These are phyloP conservation scores for Ophiostoma himal-ulmi DNA, from an alignment of 2,329 filamentous ascomycete genomes.

Conservation along the genomic window DNA sequence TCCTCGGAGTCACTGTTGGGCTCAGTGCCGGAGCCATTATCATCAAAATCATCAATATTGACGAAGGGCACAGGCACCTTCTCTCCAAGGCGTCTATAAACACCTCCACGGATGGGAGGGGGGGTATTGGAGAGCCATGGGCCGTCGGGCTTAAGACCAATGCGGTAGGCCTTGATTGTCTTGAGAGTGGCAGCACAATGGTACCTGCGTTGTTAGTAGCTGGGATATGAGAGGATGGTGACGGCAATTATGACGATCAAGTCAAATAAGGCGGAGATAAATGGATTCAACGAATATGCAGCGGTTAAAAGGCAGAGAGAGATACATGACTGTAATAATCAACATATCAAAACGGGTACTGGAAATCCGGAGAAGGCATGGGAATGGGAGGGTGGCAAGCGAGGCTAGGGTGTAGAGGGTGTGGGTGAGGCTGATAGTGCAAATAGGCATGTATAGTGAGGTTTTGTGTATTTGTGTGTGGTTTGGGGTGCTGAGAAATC, in stretches of 20 bases:
- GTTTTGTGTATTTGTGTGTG: conserved; percentile 13
- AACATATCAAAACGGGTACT: not conserved
- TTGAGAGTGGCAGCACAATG: conserved; percentile 49
- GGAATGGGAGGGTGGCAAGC: not conserved
- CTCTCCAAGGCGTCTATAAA: conserved; percentile 20
- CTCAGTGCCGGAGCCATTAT: conserved; percentile 12
- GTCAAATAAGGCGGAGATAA: no score
- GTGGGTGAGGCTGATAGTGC: conserved; percentile 4
- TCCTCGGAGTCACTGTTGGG: conserved; percentile 20
- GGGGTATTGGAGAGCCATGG: conserved; percentile 52
- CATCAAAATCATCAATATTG: conserved; percentile 12
- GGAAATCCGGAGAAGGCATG: conserved; percentile 17
- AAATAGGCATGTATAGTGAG: not conserved
- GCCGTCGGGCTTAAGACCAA: conserved; percentile 49
- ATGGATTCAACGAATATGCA: not conserved
- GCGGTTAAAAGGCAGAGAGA: no score
- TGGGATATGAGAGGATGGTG: not conserved
- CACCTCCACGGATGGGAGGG: conserved; percentile 45
- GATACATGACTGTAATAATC: not conserved
- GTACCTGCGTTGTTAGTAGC: conserved; percentile 42
- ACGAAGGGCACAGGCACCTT: conserved; percentile 14
- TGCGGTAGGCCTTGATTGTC: conserved; percentile 55
- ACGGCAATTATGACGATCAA: not conserved
- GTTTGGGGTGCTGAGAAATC: conserved; percentile 22
- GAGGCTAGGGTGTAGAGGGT: not conserved